Evolutionary conservation across 2,329 filamentous ascomycete species (phyloP).

Genomic region (Talaromyces sp.): DNA sequence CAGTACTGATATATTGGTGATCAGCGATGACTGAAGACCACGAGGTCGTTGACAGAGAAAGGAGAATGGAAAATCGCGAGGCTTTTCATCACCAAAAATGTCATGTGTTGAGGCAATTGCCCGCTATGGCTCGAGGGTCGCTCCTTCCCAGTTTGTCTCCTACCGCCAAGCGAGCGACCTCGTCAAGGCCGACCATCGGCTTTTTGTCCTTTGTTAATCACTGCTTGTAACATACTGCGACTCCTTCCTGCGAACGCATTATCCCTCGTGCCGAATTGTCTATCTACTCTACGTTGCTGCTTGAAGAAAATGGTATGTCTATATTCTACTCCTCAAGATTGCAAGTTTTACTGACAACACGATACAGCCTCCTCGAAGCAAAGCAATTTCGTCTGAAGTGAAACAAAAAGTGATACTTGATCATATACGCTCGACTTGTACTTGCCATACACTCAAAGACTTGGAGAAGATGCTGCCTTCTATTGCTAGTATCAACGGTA

Average conservation of each 20-base stretch:
- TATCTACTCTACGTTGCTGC: not conserved
- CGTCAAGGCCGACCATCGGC: not conserved
- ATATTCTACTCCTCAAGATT: not conserved
- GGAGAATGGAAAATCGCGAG: not conserved
- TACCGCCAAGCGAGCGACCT: not conserved
- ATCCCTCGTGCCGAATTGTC: not conserved
- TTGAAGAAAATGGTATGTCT: slow-evolving; percentile 2
- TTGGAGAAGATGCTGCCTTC: slow-evolving; percentile 62
- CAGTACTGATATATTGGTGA: not conserved
- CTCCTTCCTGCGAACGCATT: not conserved
- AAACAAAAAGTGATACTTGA: slow-evolving; percentile 58
- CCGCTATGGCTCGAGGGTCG: not conserved
- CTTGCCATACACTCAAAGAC: slow-evolving; percentile 64
- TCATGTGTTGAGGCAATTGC: not conserved
- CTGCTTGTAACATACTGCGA: not conserved
- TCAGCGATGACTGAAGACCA: not conserved
- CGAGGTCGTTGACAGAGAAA: too few species aligned
- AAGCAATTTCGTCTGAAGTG: slow-evolving; percentile 51
- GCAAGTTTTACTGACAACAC: not conserved
- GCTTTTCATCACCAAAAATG: not conserved
- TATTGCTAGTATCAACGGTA: slow-evolving; percentile 61
- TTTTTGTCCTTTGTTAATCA: not conserved
- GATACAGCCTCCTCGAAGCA: slow-evolving; percentile 46
- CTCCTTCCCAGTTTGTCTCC: slow-evolving; percentile 1
- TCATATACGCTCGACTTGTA: slow-evolving; percentile 58